phyloP scores from a whole-genome alignment of 169 alveolate species.

The Plasmodium ovale region DNA sequence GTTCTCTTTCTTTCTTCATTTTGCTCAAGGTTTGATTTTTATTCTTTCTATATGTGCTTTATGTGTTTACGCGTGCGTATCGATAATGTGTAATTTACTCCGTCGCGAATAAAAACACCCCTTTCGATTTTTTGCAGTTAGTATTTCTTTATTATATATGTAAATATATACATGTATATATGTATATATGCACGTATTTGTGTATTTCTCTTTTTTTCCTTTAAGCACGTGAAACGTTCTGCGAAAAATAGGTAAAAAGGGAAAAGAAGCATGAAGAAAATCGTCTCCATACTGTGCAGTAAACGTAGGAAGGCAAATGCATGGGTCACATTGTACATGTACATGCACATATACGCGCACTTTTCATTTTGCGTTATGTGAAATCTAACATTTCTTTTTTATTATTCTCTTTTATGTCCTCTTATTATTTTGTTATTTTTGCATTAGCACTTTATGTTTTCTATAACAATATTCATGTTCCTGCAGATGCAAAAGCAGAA shows the following conservation, averaged over 20 bases:
- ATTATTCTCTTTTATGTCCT: neutral
- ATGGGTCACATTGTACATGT: too few species aligned
- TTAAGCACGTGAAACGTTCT: too few species aligned
- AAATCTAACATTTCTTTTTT: constrained; percentile 12
- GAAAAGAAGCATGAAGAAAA: too few species aligned
- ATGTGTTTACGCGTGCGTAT: neutral
- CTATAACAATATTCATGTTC: constrained; percentile 49
- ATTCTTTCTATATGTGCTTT: constrained; percentile 20
- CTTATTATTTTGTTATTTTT: constrained; percentile 20
- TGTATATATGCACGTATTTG: neutral
- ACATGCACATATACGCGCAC: neutral
- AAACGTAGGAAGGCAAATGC: too few species aligned
- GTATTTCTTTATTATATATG: neutral
- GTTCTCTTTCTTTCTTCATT: constrained; percentile 83
- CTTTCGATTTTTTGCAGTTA: neutral
- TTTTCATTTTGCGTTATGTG: neutral
- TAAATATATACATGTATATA: constrained; percentile 1
- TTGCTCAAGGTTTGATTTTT: constrained; percentile 34
- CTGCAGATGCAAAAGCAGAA: neutral
- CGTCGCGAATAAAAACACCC: too few species aligned
- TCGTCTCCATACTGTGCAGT: too few species aligned
- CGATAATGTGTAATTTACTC: too few species aligned
- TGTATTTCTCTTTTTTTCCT: too few species aligned
- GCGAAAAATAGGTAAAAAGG: too few species aligned
- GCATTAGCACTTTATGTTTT: constrained; percentile 22